Percentiles rank a stretch among this genome's conserved stretches.
These are phyloP conservation scores for Cubamyces sp. DNA, from an alignment of 768 basidiomycete species.

Conservation along the genomic window DNA sequence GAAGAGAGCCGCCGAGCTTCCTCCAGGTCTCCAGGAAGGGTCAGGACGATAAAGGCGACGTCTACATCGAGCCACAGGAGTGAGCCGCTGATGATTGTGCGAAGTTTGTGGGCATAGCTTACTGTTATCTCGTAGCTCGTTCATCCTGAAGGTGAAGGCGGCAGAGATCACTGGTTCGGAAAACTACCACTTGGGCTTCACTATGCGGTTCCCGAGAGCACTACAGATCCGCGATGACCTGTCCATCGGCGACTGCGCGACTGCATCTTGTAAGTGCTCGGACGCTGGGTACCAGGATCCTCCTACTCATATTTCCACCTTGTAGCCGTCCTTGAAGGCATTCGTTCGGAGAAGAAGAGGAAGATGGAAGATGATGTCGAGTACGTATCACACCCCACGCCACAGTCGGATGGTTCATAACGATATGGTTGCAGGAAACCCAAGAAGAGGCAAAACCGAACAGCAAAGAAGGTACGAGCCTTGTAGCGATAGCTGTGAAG, in stretches of 20 bases:
- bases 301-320: too few species aligned
- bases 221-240: conserved; percentile 80
- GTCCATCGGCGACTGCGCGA: conserved; percentile 70
- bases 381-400: conserved; percentile 37
- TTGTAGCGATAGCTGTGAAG: not conserved
- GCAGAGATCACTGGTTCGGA: conserved; percentile 85
- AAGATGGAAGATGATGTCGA: conserved; percentile 68
- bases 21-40: conserved; percentile 60
- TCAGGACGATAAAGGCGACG: conserved; percentile 84
- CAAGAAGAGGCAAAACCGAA: conserved; percentile 65
- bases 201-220: conserved; percentile 94
- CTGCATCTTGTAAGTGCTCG: conserved; percentile 55
- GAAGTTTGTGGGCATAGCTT: not conserved
- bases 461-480: conserved; percentile 50
- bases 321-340: conserved; percentile 60
- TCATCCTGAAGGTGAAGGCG: conserved; percentile 91
- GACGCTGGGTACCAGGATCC: not conserved
- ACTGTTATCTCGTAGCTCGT: conserved; percentile 64
- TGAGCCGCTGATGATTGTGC: conserved; percentile 39
- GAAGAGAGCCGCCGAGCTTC: conserved; percentile 77
- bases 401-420: not conserved
- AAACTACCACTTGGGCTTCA: conserved; percentile 70
- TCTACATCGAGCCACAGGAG: conserved; percentile 91
- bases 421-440: conserved; percentile 33
- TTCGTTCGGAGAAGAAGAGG: conserved; percentile 70